Evolutionary conservation across 2,329 filamentous ascomycete genomes (phyloP).

Genomic region (Pseudogymnoascus sp.): DNA sequence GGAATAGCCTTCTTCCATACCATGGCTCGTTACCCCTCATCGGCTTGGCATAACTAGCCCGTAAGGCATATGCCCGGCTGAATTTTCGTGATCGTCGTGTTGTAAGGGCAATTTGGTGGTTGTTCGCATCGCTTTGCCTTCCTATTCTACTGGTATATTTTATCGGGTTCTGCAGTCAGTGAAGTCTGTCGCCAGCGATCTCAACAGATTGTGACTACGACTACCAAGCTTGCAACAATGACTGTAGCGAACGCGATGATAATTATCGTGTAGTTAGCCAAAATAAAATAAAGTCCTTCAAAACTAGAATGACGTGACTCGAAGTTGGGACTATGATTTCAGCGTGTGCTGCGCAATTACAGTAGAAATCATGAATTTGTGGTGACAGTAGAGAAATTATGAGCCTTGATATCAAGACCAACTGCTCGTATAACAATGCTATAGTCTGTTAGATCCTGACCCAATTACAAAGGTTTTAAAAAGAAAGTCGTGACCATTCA

Average conservation of each 20-base stretch:
- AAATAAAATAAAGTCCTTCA: not conserved
- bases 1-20: constrained; percentile 2
- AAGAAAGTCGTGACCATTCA: not conserved
- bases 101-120: not conserved
- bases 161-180: not conserved
- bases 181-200: not conserved
- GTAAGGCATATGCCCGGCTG: not conserved
- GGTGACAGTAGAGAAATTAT: not conserved
- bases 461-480: not conserved
- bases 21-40: not conserved
- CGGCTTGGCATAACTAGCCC: not conserved
- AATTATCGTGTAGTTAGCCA: not conserved
- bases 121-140: constrained; percentile 4
- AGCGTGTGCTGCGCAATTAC: not conserved
- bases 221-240: not conserved
- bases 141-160: constrained; percentile 1
- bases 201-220: not conserved
- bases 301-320: not conserved
- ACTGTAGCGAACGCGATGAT: not conserved
- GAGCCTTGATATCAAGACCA: not conserved
- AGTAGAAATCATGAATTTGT: not conserved
- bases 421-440: not conserved
- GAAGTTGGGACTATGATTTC: not conserved
- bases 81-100: not conserved
- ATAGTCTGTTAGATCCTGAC: not conserved